phyloP scores from a whole-genome alignment of 805 yeast genomes.

The Cyberlindnera euphorbiiphila region DNA sequence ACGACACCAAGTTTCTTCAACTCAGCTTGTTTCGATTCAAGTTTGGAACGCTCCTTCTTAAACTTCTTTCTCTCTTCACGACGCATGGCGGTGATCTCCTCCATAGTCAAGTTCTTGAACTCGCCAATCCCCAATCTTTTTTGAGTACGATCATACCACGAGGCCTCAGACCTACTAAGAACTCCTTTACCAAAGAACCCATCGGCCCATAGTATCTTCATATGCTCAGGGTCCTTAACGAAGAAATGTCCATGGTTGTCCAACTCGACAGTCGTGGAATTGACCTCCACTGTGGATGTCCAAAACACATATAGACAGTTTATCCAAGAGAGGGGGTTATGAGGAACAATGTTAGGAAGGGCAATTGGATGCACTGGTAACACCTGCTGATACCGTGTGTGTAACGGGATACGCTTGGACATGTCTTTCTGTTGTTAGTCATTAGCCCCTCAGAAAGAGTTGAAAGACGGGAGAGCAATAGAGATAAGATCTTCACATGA shows the following conservation, averaged over 20 bases:
- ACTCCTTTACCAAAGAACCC: constrained; percentile 96
- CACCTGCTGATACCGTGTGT: constrained; percentile 42
- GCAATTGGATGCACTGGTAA: constrained; percentile 51
- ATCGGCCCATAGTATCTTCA: constrained; percentile 64
- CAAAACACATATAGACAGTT: constrained; percentile 38
- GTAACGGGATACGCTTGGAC: constrained; percentile 32
- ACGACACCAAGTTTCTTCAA: constrained; percentile 35
- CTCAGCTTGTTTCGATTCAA: constrained; percentile 48
- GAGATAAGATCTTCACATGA: constrained; percentile 1
- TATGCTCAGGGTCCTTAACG: constrained; percentile 41
- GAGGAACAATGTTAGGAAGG: constrained; percentile 52
- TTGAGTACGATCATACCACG: constrained; percentile 72
- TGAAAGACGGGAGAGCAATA: neutral
- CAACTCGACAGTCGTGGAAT: constrained; percentile 28
- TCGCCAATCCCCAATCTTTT: constrained; percentile 48
- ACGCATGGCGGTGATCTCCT: constrained; percentile 72
- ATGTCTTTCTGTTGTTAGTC: constrained; percentile 20
- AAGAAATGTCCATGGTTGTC: constrained; percentile 30
- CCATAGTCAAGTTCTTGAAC: constrained; percentile 43
- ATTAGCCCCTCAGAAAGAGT: neutral
- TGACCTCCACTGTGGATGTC: constrained; percentile 18
- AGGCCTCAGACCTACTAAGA: constrained; percentile 85
- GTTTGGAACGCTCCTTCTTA: constrained; percentile 60
- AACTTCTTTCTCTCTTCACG: constrained; percentile 68
- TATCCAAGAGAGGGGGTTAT: constrained; percentile 67